These are phyloP conservation scores for Trichoderma brevicompactum DNA, from an alignment of 2,329 filamentous ascomycete genomes.

Conservation along the genomic window DNA sequence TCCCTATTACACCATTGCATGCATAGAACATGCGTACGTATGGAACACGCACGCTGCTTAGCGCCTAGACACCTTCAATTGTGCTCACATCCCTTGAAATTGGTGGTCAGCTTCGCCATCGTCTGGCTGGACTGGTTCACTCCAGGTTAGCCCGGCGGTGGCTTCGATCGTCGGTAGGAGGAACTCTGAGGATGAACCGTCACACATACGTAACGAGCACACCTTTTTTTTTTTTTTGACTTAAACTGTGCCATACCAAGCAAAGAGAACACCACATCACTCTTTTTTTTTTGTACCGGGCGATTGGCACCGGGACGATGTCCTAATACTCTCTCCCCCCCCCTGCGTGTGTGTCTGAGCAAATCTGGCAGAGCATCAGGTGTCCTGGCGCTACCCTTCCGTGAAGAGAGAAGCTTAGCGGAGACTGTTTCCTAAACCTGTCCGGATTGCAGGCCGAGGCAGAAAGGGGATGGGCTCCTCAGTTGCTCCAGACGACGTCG, in stretches of 20 bases:
- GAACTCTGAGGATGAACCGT: constrained; percentile 12
- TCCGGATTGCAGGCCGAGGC: constrained; percentile 11
- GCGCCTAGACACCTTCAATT: constrained; percentile 2
- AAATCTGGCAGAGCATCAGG: constrained; percentile 4
- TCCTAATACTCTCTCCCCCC: neutral
- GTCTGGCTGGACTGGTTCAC: constrained; percentile 11
- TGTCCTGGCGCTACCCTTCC: neutral
- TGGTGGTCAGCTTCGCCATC: constrained; percentile 22
- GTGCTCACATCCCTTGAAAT: constrained; percentile 18
- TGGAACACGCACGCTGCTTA: constrained; percentile 8
- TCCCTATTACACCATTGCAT: constrained; percentile 19
- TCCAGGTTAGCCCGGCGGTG: constrained; percentile 14
- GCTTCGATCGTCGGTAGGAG: constrained; percentile 18
- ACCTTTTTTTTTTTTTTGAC: neutral
- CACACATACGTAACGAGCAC: constrained; percentile 25
- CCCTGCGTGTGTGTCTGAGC: neutral
- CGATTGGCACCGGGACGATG: constrained; percentile 3
- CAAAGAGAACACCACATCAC: neutral
- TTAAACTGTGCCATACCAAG: neutral
- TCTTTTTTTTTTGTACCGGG: neutral
- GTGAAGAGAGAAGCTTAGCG: neutral
- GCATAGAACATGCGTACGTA: constrained; percentile 13
- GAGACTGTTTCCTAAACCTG: constrained; percentile 16
- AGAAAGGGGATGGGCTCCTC: neutral
- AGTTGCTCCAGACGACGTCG: constrained; percentile 19